Evolutionary conservation across 1,139 yeast genomes (phyloP), one percentile per base, ranked within the genome.

Genomic region (Sugiyamaella castrensis): DNA sequence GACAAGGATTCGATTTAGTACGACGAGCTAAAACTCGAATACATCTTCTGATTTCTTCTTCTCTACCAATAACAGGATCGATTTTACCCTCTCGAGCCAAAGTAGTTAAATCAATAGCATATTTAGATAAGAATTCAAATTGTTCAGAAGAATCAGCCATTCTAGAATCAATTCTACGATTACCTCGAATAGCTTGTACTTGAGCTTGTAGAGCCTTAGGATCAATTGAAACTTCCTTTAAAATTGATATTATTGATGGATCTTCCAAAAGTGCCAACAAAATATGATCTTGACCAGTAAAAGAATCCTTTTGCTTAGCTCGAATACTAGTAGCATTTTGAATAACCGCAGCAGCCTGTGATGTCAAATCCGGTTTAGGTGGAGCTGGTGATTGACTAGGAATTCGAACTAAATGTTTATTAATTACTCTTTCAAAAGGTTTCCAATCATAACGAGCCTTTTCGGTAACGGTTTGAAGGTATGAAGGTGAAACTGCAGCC

Each of bases 1-100:
- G 74, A 58, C 95, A 92, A 11, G 98, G 96, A 65, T 94, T 94
- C 3, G 97, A 89, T 71, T 92, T 92, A 31, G 96, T 87, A 71
- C 98, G 82, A 73, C 98, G 84, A 13, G 98, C 92, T 55, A 92
- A 75, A 4, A 94, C 96, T 55, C 98, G 79, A 54, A 92, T 91
- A 37, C 96, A 89, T 59, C 98, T 77, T 71, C 98, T 80, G 57
- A 94, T 92, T 71, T 92, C 98, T 68, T 92, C 98, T 68, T 92
- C 98, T 72, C 99, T 84, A 48, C 99, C 99, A 65, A 92, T 94
- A 43, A 94, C 98, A 1, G 99, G 99, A 68, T 92, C 99, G 54
- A 92, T 81, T 66, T 86, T 87, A 64, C 99, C 98, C 63, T 86
- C 84, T 57, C 95, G 78, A 10, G 98, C 98, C 68, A 82, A 82